Evolutionary conservation across 495 filamentous ascomycete genomes (phyloP), one percentile per base, ranked within the genome.

Genomic region (Cercophora newfieldiana): DNA sequence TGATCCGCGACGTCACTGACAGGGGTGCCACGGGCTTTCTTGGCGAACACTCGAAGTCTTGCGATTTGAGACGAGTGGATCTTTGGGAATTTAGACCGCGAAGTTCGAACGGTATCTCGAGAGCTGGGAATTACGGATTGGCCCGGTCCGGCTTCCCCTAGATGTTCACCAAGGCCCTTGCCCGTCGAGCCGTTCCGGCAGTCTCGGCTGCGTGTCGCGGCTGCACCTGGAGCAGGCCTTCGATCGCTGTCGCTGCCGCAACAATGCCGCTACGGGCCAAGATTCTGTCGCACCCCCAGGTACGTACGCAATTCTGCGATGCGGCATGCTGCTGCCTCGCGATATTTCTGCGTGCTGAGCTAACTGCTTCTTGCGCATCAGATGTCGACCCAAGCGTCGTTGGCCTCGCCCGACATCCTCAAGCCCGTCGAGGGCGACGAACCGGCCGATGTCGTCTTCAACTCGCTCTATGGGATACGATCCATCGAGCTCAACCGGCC

Each of bases 401-500:
- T 59, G 44, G 26, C 70, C n/a, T 61, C 69, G 56, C 37, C 59
- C 58, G 57, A 69, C 21, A 47, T 70, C 28, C 73, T 78, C 50
- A 68, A 74, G 51, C 75, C 80, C 21, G 79, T 82, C 59, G 86
- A 81, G 75, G 85, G 81, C 37, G 91, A 97, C 79, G 89, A 92
- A 19, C 87, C 90, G 69, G 88, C 93, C 67, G 96, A 99, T 85
- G 95, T 99, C 63, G 81, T 97, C 55, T 98, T 99, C 86, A 86
- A 87, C 74, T 89, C 87, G 64, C 82, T 89, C 70, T 95, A 95
- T 80, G 95, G 94, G 59, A 83, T 98, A 44, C 91, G 95, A 60
- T 91, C 90, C 70, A 89, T 99, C 72, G 91, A 97, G 80, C 90
- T 99, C 65, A 98, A 99, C 82, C 88, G 95, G 29, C 95, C 94